Percentiles rank a stretch among this genome's conserved stretches.
Conservation (phyloP, 2,329 filamentous ascomycete species). For the Stemphylium vesicarium region DNA sequence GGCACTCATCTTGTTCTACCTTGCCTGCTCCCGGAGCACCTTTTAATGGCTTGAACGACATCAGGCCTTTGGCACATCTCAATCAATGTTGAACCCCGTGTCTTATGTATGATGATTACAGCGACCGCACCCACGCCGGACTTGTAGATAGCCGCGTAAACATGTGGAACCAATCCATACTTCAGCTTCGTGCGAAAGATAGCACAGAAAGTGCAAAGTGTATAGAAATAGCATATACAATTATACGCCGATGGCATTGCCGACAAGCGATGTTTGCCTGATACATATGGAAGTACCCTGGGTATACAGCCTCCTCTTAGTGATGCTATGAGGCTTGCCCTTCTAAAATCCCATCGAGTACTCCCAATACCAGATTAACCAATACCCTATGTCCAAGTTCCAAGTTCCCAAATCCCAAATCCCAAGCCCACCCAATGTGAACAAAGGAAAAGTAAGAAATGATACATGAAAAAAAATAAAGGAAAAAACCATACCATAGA, state of each 20-base stretch:
- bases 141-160: background rate
- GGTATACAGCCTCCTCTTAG: conserved; percentile 4
- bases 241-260: background rate
- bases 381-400: background rate
- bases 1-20: conserved; percentile 28
- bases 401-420: background rate
- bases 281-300: background rate
- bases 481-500: background rate
- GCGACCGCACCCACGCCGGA: no score
- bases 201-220: background rate
- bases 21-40: conserved; percentile 32
- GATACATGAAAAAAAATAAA: background rate
- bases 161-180: no score
- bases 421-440: background rate
- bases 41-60: conserved; percentile 30
- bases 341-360: conserved; percentile 4
- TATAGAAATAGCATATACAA: background rate
- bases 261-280: background rate
- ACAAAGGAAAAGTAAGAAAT: background rate
- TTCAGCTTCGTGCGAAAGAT: no score
- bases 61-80: conserved; percentile 34
- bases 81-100: background rate
- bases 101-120: background rate
- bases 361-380: background rate
- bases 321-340: conserved; percentile 7